A percentile compares a stretch with the other conserved stretches of the same genome.
These are phyloP conservation scores for Sambucus nigra DNA, from an alignment of 129 eudicot genomes.

Conservation along the genomic window DNA sequence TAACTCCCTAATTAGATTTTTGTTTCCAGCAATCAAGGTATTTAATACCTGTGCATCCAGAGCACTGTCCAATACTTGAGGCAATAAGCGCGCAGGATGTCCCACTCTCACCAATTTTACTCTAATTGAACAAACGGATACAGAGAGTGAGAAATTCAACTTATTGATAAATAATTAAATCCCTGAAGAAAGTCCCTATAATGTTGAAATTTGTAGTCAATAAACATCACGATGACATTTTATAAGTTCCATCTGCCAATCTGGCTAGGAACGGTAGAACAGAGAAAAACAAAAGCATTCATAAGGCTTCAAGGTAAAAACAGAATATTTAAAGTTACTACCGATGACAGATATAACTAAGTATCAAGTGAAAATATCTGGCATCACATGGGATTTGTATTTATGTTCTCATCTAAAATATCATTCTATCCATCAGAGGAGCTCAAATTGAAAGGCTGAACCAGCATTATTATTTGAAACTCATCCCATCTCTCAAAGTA, in stretches of 20 bases:
- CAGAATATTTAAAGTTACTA: too few relatives aligned
- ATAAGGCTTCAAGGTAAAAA: too few relatives aligned
- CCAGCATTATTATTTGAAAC: too few relatives aligned
- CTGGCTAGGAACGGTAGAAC: too few relatives aligned
- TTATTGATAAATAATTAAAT: background rate
- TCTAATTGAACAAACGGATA: slow-evolving; percentile 29
- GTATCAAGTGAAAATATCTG: too few relatives aligned
- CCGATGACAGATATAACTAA: too few relatives aligned
- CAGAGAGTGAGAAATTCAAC: slow-evolving; percentile 1
- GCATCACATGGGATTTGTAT: too few relatives aligned
- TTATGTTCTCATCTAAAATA: too few relatives aligned
- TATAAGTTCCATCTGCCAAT: background rate
- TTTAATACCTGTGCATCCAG: slow-evolving; percentile 78
- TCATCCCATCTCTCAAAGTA: too few relatives aligned
- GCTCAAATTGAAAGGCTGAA: too few relatives aligned
- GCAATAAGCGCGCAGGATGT: slow-evolving; percentile 97
- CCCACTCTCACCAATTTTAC: slow-evolving; percentile 97
- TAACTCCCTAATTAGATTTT: background rate
- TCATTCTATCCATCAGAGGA: too few relatives aligned
- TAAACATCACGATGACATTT: background rate
- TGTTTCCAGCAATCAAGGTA: background rate
- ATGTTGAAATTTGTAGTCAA: background rate
- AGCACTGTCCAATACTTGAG: slow-evolving; percentile 92
- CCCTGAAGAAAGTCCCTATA: background rate
- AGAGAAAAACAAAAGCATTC: too few relatives aligned